Evolutionary conservation across 257 asterid genomes (phyloP).

Genomic region (Primulina eburnea): DNA sequence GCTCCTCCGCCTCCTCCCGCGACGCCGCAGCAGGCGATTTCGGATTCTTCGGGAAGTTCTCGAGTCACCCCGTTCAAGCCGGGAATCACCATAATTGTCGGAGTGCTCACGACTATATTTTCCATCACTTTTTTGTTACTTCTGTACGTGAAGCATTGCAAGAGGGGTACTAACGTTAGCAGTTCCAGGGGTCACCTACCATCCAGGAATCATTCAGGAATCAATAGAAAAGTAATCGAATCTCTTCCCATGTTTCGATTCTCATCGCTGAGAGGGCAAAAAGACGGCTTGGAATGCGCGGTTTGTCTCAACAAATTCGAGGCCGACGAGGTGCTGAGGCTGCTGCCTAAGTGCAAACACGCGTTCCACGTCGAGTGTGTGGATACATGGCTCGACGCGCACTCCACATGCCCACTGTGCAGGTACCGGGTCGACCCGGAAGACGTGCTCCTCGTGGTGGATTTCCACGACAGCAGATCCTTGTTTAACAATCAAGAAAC

Average conservation of each 20-base stretch:
- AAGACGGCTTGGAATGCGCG: constrained; percentile 80
- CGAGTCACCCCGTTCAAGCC: constrained; percentile 43
- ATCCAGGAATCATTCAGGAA: constrained; percentile 51
- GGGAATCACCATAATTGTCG: constrained; percentile 50
- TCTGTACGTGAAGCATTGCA: constrained; percentile 69
- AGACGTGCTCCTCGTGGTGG: constrained; percentile 55
- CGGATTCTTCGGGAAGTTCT: neutral
- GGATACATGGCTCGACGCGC: constrained; percentile 87
- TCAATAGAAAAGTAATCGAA: constrained; percentile 47
- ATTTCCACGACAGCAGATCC: constrained; percentile 20
- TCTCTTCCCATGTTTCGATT: constrained; percentile 73
- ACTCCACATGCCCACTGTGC: constrained; percentile 89
- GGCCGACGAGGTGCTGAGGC: constrained; percentile 48
- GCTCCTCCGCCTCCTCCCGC: constrained; percentile 15
- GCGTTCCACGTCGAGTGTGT: constrained; percentile 90
- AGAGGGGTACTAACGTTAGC: constrained; percentile 21
- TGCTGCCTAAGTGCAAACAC: constrained; percentile 80
- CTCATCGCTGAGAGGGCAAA: constrained; percentile 64
- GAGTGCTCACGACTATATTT: constrained; percentile 53
- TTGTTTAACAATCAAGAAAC: constrained; percentile 20
- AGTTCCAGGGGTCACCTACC: constrained; percentile 24
- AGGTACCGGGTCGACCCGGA: constrained; percentile 81
- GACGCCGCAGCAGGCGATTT: constrained; percentile 26
- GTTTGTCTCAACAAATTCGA: constrained; percentile 70
- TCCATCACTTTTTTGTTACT: constrained; percentile 60